Conservation (phyloP, 306 rosid genomes). For the Crotalaria pallida region DNA sequence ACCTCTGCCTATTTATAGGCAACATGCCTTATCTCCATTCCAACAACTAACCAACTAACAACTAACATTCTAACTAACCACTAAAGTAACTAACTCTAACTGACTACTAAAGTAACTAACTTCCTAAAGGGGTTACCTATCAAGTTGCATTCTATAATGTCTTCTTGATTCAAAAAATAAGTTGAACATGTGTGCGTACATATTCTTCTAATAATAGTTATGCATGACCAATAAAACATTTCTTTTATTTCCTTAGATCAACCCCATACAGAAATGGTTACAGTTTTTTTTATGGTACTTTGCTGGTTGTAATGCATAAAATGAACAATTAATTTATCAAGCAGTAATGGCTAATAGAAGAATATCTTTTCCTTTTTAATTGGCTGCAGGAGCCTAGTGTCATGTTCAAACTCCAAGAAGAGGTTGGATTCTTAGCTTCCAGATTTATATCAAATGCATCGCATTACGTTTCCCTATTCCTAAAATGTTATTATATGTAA, state of each 20-base stretch:
- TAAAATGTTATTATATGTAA: constrained; percentile 6
- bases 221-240: neutral
- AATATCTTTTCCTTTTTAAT: constrained; percentile 21
- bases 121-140: no score
- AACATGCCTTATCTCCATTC: no score
- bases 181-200: no score
- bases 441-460: constrained; percentile 4
- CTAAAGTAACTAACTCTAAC: no score
- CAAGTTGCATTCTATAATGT: no score
- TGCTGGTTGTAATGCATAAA: neutral
- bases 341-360: constrained; percentile 15
- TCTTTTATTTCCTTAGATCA: neutral
- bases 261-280: neutral
- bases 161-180: no score
- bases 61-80: no score
- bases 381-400: constrained; percentile 78
- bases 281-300: neutral
- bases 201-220: neutral
- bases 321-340: neutral
- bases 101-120: no score
- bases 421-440: constrained; percentile 47
- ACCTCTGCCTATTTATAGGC: no score
- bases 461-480: neutral
- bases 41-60: no score
- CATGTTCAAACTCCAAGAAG: constrained; percentile 87